Evolutionary conservation across 257 asterid genomes (phyloP).

Genomic region (Catharanthus roseus): DNA sequence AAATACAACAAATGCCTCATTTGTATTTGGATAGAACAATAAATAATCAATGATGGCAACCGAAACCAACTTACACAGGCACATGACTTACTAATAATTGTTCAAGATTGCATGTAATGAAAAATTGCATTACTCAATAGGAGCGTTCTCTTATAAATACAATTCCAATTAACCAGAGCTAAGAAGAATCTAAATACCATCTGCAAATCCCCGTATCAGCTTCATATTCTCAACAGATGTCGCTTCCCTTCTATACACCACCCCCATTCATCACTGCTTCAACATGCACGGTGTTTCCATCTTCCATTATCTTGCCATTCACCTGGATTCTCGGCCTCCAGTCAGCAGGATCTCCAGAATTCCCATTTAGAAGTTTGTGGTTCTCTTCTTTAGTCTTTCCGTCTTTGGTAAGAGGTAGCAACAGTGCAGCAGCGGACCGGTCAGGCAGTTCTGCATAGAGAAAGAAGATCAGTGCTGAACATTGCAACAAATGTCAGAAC

Average conservation of each 20-base stretch:
- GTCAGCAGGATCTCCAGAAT: conserved; percentile 63
- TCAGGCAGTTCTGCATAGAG: conserved; percentile 68
- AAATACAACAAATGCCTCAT: not conserved
- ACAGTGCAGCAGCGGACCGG: conserved; percentile 52
- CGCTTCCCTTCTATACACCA: conserved; percentile 35
- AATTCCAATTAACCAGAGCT: conserved; percentile 17
- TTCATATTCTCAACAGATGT: not conserved
- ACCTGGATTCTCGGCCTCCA: conserved; percentile 92
- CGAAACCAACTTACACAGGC: not conserved
- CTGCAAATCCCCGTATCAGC: conserved; percentile 5
- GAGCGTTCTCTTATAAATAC: conserved; percentile 9
- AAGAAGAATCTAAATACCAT: conserved; percentile 6
- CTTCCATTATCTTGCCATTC: conserved; percentile 83
- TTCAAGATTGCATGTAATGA: not conserved
- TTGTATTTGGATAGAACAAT: not conserved
- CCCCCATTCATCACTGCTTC: conserved; percentile 70
- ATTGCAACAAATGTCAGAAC: not conserved
- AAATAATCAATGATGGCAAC: not conserved
- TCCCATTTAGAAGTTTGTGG: conserved; percentile 74
- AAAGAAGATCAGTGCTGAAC: not conserved
- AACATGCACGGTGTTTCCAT: conserved; percentile 61
- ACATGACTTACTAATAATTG: not conserved
- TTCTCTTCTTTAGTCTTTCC: conserved; percentile 64
- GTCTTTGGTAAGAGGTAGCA: conserved; percentile 79
- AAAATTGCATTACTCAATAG: conserved; percentile 5